Evolutionary conservation across 108 stramenopile species (phyloP).

Genomic region (Seminavis robusta): DNA sequence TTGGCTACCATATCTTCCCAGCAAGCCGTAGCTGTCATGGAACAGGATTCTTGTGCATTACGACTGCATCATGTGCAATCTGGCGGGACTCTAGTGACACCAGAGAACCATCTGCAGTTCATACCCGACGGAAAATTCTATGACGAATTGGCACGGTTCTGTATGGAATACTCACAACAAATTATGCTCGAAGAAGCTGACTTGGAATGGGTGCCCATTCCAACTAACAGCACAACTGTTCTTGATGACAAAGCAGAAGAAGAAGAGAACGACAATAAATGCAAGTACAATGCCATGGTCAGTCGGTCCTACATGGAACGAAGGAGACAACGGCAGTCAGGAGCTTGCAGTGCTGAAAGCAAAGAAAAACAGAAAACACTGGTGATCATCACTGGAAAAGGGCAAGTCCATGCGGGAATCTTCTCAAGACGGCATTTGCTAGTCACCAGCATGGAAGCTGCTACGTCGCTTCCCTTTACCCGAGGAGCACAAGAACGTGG

Average conservation of each 20-base stretch:
- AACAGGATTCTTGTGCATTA: too few species aligned
- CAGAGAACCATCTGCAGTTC: neutral
- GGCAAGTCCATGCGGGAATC: conserved; percentile 11
- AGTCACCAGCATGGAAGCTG: conserved; percentile 2
- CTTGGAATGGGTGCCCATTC: conserved; percentile 1
- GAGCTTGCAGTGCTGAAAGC: neutral
- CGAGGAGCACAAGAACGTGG: neutral
- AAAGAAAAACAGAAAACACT: too few species aligned
- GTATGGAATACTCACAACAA: conserved; percentile 6
- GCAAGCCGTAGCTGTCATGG: too few species aligned
- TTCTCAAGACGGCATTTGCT: conserved; percentile 16
- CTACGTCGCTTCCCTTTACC: conserved; percentile 8
- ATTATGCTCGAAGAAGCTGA: conserved; percentile 7
- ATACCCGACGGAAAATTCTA: conserved; percentile 8
- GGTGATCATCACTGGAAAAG: conserved; percentile 15
- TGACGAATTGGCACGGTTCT: conserved; percentile 3
- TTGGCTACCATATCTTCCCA: too few species aligned
- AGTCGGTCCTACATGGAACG: too few species aligned
- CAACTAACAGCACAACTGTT: too few species aligned
- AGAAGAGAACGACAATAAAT: too few species aligned
- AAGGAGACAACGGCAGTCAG: conserved; percentile 7
- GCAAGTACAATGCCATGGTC: too few species aligned
- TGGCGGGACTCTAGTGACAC: neutral
- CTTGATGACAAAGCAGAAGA: too few species aligned
- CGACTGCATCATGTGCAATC: too few species aligned